Conservation (phyloP, 257 asterid genomes). For the Solanum megistacrolobum region DNA sequence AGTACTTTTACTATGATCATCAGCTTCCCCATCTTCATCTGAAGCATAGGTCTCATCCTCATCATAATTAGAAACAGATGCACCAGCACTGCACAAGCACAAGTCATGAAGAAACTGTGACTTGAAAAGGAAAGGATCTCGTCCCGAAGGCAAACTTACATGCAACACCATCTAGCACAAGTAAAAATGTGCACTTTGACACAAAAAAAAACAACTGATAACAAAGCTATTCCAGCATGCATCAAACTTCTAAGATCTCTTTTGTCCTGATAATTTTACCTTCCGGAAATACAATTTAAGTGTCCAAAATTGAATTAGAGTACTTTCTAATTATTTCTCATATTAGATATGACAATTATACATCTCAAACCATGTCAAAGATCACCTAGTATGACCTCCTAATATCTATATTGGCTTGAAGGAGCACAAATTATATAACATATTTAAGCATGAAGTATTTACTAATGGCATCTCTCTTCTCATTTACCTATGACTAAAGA, state of each 20-base stretch:
- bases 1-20: constrained; percentile 29
- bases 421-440: neutral
- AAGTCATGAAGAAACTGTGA: neutral
- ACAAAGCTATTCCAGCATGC: neutral
- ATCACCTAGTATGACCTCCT: neutral
- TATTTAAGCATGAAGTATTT: neutral
- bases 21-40: constrained; percentile 22
- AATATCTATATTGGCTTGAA: neutral
- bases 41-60: constrained; percentile 17
- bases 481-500: neutral
- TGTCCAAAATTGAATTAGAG: neutral
- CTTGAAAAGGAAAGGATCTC: neutral
- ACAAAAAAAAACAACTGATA: neutral
- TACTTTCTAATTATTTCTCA: neutral
- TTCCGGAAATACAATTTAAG: neutral
- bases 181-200: neutral
- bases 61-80: constrained; percentile 23
- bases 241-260: neutral
- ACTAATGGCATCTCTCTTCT: neutral
- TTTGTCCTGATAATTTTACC: neutral
- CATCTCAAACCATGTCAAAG: neutral
- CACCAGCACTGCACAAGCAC: constrained; percentile 35
- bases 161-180: neutral
- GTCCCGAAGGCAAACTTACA: neutral
- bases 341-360: neutral